These are phyloP conservation scores for Candida boidinii DNA, from an alignment of 805 yeast species.

Conservation along the genomic window DNA sequence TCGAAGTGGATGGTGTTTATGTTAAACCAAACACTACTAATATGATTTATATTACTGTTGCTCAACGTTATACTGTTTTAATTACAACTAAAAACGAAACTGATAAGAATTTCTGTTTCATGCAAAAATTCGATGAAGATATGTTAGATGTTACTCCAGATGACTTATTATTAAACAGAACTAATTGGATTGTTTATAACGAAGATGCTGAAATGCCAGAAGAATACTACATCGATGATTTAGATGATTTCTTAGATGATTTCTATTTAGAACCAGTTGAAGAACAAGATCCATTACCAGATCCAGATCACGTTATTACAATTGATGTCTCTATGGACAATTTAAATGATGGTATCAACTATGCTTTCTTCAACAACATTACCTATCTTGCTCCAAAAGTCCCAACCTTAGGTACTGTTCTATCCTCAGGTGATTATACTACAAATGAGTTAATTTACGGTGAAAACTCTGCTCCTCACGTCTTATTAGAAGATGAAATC, in stretches of 20 bases:
- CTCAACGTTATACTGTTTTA: constrained; percentile 84
- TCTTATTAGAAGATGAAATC: constrained; percentile 56
- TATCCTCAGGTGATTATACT: constrained; percentile 56
- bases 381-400: constrained; percentile 76
- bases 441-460: constrained; percentile 59
- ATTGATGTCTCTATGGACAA: constrained; percentile 78
- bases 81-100: constrained; percentile 61
- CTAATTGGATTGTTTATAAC: constrained; percentile 58
- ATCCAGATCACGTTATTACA: constrained; percentile 62
- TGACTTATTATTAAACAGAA: constrained; percentile 60
- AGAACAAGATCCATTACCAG: constrained; percentile 45
- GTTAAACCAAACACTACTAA: constrained; percentile 68
- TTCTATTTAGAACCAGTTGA: constrained; percentile 60
- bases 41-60: constrained; percentile 73
- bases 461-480: constrained; percentile 66
- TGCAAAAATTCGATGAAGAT: constrained; percentile 69
- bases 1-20: constrained; percentile 88
- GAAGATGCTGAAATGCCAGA: constrained; percentile 32
- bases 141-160: constrained; percentile 75
- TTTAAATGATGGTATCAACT: constrained; percentile 79
- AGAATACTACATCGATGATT: constrained; percentile 36
- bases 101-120: constrained; percentile 65
- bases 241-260: constrained; percentile 60
- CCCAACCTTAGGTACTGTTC: constrained; percentile 75
- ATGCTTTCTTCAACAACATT: constrained; percentile 92